These are phyloP conservation scores for Acer saccharum DNA, from an alignment of 345 rosid species.

Conservation along the genomic window DNA sequence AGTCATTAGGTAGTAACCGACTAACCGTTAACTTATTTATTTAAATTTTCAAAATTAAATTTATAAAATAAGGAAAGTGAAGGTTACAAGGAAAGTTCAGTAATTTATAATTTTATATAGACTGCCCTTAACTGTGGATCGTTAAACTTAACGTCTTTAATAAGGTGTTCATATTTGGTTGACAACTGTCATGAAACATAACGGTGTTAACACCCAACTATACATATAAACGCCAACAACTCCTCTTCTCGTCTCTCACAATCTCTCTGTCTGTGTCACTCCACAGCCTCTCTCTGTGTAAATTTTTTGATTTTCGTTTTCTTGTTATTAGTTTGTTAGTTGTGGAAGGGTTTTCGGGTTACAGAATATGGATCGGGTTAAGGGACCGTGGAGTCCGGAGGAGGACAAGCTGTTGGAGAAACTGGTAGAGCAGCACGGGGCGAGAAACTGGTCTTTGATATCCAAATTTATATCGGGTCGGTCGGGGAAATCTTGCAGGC, in stretches of 20 bases:
- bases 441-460: conserved; percentile 58
- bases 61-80: background rate
- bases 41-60: conserved; percentile 3
- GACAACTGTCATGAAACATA: background rate
- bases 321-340: background rate
- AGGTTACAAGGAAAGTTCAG: background rate
- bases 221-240: conserved; percentile 16
- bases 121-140: background rate
- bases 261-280: no score
- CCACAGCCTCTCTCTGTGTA: background rate
- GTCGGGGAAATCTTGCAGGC: conserved; percentile 69
- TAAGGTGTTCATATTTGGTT: background rate
- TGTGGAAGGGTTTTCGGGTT: background rate
- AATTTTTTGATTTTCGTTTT: background rate
- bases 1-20: background rate
- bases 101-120: no score
- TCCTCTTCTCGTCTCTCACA: background rate
- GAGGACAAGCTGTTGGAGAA: conserved; percentile 53
- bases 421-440: conserved; percentile 49
- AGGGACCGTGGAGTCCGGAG: conserved; percentile 62
- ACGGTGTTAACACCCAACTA: background rate
- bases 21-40: conserved; percentile 4
- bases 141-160: background rate
- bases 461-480: conserved; percentile 56
- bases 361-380: conserved; percentile 33